phyloP scores from a whole-genome alignment of 2,329 filamentous ascomycete species.

The Talaromyces sp. region DNA sequence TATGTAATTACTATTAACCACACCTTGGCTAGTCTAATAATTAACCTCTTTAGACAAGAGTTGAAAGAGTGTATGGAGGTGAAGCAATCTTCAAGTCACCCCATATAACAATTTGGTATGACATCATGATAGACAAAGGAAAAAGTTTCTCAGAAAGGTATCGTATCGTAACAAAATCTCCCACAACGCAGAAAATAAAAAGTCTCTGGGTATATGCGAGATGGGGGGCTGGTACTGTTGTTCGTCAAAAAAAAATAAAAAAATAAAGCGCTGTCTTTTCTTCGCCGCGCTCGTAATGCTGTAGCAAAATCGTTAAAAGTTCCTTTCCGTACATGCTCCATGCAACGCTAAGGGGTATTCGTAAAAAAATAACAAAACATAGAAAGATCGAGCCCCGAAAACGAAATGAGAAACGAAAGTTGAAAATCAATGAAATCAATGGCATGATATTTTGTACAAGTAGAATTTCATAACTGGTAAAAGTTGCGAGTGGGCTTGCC shows the following conservation, averaged over 20 bases:
- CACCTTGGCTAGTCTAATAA: neutral
- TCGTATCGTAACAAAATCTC: neutral
- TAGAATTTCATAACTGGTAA: neutral
- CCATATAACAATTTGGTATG: neutral
- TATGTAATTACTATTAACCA: neutral
- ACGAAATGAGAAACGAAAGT: neutral
- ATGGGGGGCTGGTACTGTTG: neutral
- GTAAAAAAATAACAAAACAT: neutral
- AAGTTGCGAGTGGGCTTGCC: neutral
- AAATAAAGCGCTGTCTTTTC: neutral
- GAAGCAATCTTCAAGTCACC: neutral
- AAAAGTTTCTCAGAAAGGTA: neutral
- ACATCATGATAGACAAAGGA: neutral
- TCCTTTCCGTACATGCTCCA: constrained; percentile 12
- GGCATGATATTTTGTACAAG: constrained; percentile 3
- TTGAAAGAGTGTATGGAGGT: neutral
- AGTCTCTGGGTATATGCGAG: neutral
- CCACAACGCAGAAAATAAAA: neutral
- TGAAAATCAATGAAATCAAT: neutral
- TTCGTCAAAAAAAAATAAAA: neutral
- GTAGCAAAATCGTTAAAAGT: constrained; percentile 2
- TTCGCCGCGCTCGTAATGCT: constrained; percentile 5
- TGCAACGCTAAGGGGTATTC: constrained; percentile 13
- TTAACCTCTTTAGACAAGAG: neutral
- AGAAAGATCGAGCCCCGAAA: neutral